phyloP scores from a whole-genome alignment of 2,329 filamentous ascomycete species.

The Colletotrichum abscissum region DNA sequence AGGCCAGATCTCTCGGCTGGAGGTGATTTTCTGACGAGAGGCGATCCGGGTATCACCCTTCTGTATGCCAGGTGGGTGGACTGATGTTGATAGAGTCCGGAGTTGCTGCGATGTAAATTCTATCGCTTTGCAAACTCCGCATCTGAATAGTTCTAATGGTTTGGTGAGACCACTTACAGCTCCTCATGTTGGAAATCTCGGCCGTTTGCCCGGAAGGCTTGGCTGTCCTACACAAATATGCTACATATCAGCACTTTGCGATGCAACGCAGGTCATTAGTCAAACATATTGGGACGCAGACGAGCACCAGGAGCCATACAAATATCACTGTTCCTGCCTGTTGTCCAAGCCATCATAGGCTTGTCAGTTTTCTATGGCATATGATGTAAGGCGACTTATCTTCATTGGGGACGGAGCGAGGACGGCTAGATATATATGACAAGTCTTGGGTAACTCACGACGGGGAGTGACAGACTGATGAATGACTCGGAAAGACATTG shows the following conservation, averaged over 20 bases:
- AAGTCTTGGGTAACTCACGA: background rate
- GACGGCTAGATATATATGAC: background rate
- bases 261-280: background rate
- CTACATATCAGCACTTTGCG: background rate
- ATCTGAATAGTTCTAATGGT: background rate
- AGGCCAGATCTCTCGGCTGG: background rate
- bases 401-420: background rate
- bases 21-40: background rate
- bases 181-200: background rate
- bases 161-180: background rate
- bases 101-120: background rate
- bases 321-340: background rate
- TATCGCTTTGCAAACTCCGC: background rate
- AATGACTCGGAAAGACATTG: background rate
- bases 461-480: background rate
- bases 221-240: background rate
- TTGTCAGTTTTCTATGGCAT: background rate
- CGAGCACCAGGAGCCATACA: background rate
- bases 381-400: background rate
- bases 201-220: background rate
- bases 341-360: background rate
- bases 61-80: too few species aligned
- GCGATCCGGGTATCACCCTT: background rate
- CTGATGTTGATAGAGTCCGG: background rate
- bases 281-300: background rate